Base-by-base conservation (phyloP, 495 filamentous ascomycete genomes). In the Xylaria longipes region DNA sequence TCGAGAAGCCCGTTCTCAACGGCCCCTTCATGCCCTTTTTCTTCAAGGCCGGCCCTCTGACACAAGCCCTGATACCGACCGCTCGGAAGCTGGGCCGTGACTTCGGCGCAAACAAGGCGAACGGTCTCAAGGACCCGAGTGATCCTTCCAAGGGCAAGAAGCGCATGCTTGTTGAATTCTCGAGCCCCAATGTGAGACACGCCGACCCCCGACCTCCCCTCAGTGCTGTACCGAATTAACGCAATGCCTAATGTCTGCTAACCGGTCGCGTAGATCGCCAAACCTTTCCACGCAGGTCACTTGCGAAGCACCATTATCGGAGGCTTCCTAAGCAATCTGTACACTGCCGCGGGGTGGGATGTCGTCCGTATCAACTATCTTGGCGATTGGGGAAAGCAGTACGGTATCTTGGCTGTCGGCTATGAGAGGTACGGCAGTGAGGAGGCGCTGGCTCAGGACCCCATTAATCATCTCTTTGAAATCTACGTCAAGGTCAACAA, bases 1-100 rank as follows among this genome's bases (percentile, higher is more conserved):
- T 96, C 74, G 82, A 90, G 65, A 91, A 91, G 68, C 93, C 93
- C 1, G 84, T 82, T 27, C 81, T 83, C 20, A 76, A 80, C 70
- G 91, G 90, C 65, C 85, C 89, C 58, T 95, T 93, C 75, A 75
- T 98, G 17, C 89, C 91, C 74, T 97, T 98, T 85, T 96, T 91
- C 85, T 91, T 91, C 85, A 91, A 90, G 76, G 81, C 85, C 17
- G 77, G 81, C 0, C 86, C 89, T 35, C 82, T 94, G 45, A 78
- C 87, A 62, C 77, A 89, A 65, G 81, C 88, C 14, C 84, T 95
- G 39, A 84, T 96, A 57, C 84, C 87, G 15, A 85, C 87, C 39
- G 90, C 95, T 66, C 84, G 92, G 33, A 81, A 84, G 45, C 80
- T 87, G 61, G 91, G 91, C 75, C 75, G 79, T 15, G 83, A 86